A percentile compares a stretch with the other conserved stretches of the same genome.
These are phyloP conservation scores for Magnolia sinica DNA, from an alignment of 164 flowering plant species.

Conservation along the genomic window DNA sequence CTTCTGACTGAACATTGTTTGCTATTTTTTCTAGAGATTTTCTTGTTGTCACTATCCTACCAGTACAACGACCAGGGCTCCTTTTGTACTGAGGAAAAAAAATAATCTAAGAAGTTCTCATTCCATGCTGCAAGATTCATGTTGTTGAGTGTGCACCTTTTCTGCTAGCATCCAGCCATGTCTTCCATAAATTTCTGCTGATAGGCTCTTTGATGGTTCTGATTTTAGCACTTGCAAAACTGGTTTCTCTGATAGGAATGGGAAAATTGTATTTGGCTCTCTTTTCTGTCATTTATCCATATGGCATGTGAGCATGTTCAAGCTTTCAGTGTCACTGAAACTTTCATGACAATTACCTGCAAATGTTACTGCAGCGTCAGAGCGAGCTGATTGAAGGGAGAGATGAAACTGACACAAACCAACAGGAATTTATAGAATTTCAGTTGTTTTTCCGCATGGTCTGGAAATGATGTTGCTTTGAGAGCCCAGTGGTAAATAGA, in stretches of 20 bases:
- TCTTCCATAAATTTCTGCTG: too few species aligned
- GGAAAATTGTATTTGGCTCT: neutral
- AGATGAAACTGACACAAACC: constrained; percentile 7
- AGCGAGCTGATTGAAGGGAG: constrained; percentile 55
- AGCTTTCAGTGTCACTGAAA: constrained; percentile 21
- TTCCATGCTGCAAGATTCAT: too few species aligned
- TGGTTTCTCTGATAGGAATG: neutral
- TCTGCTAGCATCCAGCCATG: too few species aligned
- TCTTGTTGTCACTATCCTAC: neutral
- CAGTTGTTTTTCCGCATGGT: too few species aligned
- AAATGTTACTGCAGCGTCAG: constrained; percentile 67
- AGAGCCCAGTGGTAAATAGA: too few species aligned
- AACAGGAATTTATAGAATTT: constrained; percentile 6
- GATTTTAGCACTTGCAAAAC: too few species aligned
- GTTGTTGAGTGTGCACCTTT: too few species aligned
- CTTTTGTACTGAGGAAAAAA: too few species aligned
- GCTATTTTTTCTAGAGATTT: neutral
- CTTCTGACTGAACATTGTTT: neutral
- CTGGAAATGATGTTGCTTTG: too few species aligned
- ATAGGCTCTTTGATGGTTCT: too few species aligned
- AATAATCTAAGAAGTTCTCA: too few species aligned
- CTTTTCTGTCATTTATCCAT: constrained; percentile 7
- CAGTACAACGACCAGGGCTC: neutral
- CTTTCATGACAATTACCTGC: constrained; percentile 43
- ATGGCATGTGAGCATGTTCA: constrained; percentile 8